Evolutionary conservation across 768 basidiomycete species (phyloP).

Genomic region (Chalciporus sphaerocephalus): DNA sequence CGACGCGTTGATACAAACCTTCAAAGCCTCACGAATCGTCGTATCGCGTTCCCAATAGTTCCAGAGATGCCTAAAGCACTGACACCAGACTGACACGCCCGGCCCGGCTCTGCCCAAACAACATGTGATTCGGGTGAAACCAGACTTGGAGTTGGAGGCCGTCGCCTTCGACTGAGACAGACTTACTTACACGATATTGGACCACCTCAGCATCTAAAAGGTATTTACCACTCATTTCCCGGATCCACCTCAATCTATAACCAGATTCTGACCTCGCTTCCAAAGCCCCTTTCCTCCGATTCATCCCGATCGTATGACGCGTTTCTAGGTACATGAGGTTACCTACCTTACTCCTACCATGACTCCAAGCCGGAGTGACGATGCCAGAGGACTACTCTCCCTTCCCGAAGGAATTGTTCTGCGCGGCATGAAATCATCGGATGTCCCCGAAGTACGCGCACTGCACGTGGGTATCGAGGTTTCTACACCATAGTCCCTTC

Average conservation of each 20-base stretch:
- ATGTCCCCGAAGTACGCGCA: constrained; percentile 24
- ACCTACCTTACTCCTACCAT: constrained; percentile 5
- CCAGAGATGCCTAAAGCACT: no score
- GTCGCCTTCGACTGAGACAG: no score
- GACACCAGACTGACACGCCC: no score
- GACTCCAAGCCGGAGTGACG: constrained; percentile 1
- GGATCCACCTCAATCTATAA: not conserved
- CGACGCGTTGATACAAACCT: no score
- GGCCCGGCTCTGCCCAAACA: no score
- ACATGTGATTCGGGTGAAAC: not conserved
- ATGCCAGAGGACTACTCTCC: not conserved
- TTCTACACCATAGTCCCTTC: not conserved
- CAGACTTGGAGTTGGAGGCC: not conserved
- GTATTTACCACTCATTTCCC: not conserved
- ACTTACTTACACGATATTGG: not conserved
- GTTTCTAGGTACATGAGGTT: not conserved
- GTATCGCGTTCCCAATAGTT: no score
- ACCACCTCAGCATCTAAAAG: not conserved
- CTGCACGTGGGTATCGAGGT: constrained; percentile 20
- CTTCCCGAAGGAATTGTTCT: constrained; percentile 12
- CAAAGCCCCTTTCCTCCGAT: constrained; percentile 9
- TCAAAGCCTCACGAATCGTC: no score
- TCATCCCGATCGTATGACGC: constrained; percentile 10
- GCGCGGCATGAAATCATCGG: constrained; percentile 28
- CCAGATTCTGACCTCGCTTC: not conserved